A percentile compares a stretch with the other conserved stretches of the same genome.
Evolutionary conservation across 345 rosid species (phyloP).

Genomic region (Brassica cretica): DNA sequence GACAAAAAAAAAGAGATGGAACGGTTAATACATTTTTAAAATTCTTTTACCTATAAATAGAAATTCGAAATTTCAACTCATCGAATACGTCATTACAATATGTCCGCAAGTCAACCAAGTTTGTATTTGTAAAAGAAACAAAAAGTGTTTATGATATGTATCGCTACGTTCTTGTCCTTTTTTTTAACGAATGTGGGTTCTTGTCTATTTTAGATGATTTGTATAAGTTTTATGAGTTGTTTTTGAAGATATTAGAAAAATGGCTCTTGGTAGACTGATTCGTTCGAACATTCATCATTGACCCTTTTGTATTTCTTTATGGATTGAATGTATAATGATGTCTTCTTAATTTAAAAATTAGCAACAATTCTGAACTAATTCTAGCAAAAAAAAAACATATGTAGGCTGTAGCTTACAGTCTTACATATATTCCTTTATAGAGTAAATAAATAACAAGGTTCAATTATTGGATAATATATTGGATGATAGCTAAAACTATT

Average conservation of each 20-base stretch:
- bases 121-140: constrained; percentile 17
- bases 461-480: not conserved
- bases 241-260: constrained; percentile 3
- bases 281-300: constrained; percentile 28
- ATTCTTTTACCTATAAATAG: not conserved
- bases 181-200: not conserved
- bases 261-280: constrained; percentile 36
- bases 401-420: not conserved
- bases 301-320: constrained; percentile 30
- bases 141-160: not conserved
- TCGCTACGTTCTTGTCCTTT: not conserved
- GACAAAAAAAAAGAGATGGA: not conserved
- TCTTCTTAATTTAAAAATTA: constrained; percentile 27
- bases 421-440: constrained; percentile 16
- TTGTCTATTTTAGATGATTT: constrained; percentile 17
- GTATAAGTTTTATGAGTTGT: not conserved
- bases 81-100: constrained; percentile 22
- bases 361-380: constrained; percentile 31
- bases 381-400: not conserved
- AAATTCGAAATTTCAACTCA: constrained; percentile 23
- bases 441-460: not conserved
- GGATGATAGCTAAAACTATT: not conserved
- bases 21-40: not conserved
- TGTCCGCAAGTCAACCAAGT: constrained; percentile 34
- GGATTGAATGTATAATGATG: constrained; percentile 22